Conservation (phyloP, 306 rosid genomes). For the Cicer cuneatum region DNA sequence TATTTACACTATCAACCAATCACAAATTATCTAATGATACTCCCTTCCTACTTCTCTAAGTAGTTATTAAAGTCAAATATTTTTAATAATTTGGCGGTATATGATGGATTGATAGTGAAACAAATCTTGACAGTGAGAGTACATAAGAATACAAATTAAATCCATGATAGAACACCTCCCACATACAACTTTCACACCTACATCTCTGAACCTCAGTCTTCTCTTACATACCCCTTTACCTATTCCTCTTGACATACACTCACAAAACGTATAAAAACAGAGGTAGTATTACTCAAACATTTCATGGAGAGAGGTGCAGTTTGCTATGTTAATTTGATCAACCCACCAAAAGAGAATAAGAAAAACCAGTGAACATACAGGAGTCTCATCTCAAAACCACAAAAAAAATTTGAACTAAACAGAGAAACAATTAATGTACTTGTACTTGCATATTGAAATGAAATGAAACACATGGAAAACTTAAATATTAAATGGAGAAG, state of each 20-base stretch:
- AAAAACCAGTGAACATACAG: background rate
- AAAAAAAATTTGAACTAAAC: background rate
- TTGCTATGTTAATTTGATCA: background rate
- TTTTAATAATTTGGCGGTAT: too few relatives aligned
- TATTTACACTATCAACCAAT: too few relatives aligned
- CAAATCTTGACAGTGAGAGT: too few relatives aligned
- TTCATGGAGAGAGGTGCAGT: background rate
- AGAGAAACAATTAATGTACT: background rate
- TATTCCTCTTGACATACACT: background rate
- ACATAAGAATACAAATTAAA: too few relatives aligned
- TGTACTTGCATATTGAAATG: background rate
- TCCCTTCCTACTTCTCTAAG: too few relatives aligned
- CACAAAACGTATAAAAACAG: background rate
- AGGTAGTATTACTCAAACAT: background rate
- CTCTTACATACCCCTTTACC: too few relatives aligned
- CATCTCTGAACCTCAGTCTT: too few relatives aligned
- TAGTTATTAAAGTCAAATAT: too few relatives aligned
- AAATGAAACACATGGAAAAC: constrained; percentile 19
- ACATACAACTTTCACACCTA: too few relatives aligned
- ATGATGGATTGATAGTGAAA: too few relatives aligned
- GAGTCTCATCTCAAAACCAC: background rate
- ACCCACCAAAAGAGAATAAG: background rate
- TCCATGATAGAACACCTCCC: too few relatives aligned
- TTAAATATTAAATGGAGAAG: background rate
- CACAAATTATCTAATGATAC: too few relatives aligned